Percentiles rank a stretch among this genome's conserved stretches.
Conservation (phyloP, 805 yeast genomes). For the Saturnispora galanensis region DNA sequence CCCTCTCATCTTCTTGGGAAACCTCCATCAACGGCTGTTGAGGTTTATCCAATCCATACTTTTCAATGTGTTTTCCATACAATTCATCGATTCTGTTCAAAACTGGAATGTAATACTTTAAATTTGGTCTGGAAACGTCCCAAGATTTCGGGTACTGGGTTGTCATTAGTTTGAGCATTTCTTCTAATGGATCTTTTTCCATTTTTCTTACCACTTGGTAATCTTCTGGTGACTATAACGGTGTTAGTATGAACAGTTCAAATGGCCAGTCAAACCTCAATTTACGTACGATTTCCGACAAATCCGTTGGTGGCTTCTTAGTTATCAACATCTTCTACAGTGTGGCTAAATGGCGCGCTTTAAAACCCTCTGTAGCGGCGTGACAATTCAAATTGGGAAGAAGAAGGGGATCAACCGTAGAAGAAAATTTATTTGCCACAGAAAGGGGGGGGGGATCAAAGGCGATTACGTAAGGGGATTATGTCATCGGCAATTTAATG, state of each 20-base stretch:
- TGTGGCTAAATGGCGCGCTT: too few relatives aligned
- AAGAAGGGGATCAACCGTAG: neutral
- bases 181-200: constrained; percentile 14
- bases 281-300: constrained; percentile 5
- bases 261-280: neutral
- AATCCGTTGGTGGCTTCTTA: constrained; percentile 1
- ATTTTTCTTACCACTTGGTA: constrained; percentile 13
- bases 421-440: too few relatives aligned
- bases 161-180: constrained; percentile 15
- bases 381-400: too few relatives aligned
- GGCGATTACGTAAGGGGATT: too few relatives aligned
- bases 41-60: constrained; percentile 42
- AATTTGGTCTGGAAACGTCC: constrained; percentile 33
- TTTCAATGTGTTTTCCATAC: constrained; percentile 42
- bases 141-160: constrained; percentile 18
- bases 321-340: constrained; percentile 1
- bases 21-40: constrained; percentile 39
- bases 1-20: constrained; percentile 33
- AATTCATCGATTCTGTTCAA: constrained; percentile 67
- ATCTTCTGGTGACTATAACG: constrained; percentile 14
- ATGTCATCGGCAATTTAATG: too few relatives aligned
- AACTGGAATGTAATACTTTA: constrained; percentile 68
- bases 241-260: constrained; percentile 8
- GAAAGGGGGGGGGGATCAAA: too few relatives aligned
- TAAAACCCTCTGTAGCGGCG: too few relatives aligned